Conservation (phyloP, 176 grass and related monocot species). For the Triticum timopheevii region DNA sequence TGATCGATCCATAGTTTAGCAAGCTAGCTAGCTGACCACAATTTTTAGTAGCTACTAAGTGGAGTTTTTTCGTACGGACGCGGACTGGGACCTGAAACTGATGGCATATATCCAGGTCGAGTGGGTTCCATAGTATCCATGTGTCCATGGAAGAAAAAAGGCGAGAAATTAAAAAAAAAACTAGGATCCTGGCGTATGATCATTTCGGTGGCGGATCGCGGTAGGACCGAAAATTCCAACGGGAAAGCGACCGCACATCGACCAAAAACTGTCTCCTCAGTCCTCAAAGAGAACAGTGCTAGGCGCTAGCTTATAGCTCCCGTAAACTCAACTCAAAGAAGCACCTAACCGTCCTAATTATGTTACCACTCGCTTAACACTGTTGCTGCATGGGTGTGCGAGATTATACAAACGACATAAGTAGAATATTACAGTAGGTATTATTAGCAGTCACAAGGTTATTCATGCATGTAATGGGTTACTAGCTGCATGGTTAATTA, state of each 20-base stretch:
- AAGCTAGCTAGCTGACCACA: slow-evolving; percentile 15
- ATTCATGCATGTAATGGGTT: background rate
- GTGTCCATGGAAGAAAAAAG: background rate
- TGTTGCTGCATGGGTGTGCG: background rate
- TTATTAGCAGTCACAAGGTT: background rate
- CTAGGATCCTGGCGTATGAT: slow-evolving; percentile 26
- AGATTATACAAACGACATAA: background rate
- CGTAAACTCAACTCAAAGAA: slow-evolving; percentile 6
- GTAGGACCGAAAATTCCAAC: slow-evolving; percentile 50
- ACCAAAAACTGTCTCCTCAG: slow-evolving; percentile 34
- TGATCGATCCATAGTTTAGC: slow-evolving; percentile 17
- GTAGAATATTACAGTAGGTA: background rate
- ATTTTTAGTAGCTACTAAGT: background rate
- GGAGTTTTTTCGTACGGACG: slow-evolving; percentile 13
- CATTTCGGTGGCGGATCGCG: slow-evolving; percentile 42
- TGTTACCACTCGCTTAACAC: background rate
- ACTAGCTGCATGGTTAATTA: background rate
- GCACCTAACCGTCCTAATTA: background rate
- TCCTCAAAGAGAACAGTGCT: background rate
- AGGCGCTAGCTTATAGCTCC: background rate
- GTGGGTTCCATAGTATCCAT: slow-evolving; percentile 44
- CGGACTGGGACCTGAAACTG: background rate
- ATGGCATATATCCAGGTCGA: slow-evolving; percentile 24
- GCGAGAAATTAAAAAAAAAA: background rate
- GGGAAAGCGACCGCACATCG: slow-evolving; percentile 47